Base-by-base conservation (phyloP, 2,329 filamentous ascomycete species). In the Aspergillus tubingensis region DNA sequence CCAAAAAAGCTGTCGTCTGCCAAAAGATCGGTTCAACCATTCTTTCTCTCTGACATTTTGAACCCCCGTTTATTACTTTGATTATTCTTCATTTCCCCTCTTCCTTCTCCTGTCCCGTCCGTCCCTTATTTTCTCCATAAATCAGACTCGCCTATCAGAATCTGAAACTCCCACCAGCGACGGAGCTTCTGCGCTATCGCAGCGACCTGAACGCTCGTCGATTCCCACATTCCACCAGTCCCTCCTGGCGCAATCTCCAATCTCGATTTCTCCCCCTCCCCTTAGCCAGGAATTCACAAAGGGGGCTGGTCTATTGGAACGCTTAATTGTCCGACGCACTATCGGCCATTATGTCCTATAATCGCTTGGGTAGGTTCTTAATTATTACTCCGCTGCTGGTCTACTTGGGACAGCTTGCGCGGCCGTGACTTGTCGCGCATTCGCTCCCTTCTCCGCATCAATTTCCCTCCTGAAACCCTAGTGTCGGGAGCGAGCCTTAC, bases 351-450 rank as follows among this genome's bases (percentile, higher is more conserved):
- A 76, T 72, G 72, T 90, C 91, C 74, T 91, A 91, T 81, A 90
- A 91, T 81, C 86, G 88, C 70, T 77, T 91, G 82, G 86, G 88
- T 86, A 83, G 80, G 86, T 86, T 60, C 55, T 10, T 49, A 57
- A 50, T 49, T 3, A 27, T 21, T 52, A 36, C 27, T 48, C 56
- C 36, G 27, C 53, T 52, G 36, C 53, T 52, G 36, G 41, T 57
- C 47, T 43, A 21, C 27, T 39, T 23, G 25, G 21, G 48, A 36
- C 51, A 23, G 48, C 41, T 61, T 61, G 53, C 61, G 61, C 56
- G 55, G 57, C 61, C 30, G 43, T 58, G 57, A 50, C 56, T 52
- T 48, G 59, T 61, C 36, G 61, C 58, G 56, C 53, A 54, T 59
- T 36, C 32, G 27, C 48, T 61, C 57, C 58, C 57, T 65, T 62